Base-by-base conservation (phyloP, 768 basidiomycete species). In the Trametes gibbosa region DNA sequence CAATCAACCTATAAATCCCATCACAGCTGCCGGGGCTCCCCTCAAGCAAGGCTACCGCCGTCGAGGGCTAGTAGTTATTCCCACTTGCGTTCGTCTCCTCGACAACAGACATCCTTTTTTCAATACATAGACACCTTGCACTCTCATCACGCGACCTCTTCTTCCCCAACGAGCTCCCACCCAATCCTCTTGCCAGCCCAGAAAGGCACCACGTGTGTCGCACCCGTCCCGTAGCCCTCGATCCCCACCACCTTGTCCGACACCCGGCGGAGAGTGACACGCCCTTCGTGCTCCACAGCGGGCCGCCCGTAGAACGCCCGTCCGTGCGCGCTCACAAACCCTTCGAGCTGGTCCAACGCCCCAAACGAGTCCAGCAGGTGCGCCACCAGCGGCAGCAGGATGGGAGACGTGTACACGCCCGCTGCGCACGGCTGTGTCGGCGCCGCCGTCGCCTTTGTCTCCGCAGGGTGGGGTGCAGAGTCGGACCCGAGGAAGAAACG, bases 401-500 rank as follows among this genome's bases (percentile, higher is more conserved):
- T 87, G 5, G 95, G 90, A 4, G 91, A 92, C 1, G 97, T 98
- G 73, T 98, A 98, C 52, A 98, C 85, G 0, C 97, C 97, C 10
- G 97, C 97, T 1, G 97, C 95, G 73, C 97, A 99, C 17, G 85
- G 77, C 32, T 84, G 80, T 19, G 74, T 74, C 7, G 90, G 87
- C 5, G 85, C 82, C 60, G 90, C 83, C 17, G 82, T 85, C 4
- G 89, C 81, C 73, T 94, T 89, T 53, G 80, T 76, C 27, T 77
- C 70, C 29, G 81, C 79, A 5, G 90, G 86, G 73, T 99, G 97
- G 40, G 97, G 97, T 1, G 97, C 97, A 27, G 91, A 94, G 74
- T 99, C 97, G 17, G 92, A 95, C 19, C 97, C 97, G 55, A 99
- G 79, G 83, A 99, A 99, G 75, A 99, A 99, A 48, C 91, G 86